Conservation (phyloP, 805 yeast genomes). For the Kodamaea fukazawae region DNA sequence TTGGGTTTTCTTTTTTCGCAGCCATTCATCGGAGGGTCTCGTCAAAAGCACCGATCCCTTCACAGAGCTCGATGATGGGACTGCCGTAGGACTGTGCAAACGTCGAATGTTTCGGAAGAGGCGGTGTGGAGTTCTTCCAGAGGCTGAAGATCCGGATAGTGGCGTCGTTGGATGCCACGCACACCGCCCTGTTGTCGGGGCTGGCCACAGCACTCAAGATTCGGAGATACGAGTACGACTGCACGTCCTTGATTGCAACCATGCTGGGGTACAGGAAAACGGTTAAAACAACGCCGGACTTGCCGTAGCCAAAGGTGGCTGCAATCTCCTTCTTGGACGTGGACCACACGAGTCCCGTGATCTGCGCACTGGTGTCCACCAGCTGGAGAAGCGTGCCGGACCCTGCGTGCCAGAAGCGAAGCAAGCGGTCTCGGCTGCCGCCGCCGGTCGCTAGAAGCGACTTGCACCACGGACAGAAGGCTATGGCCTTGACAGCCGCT, state of each 20-base stretch:
- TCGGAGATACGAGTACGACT: conserved; percentile 51
- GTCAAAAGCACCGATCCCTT: conserved; percentile 7
- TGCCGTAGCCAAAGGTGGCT: conserved; percentile 81
- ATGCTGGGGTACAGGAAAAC: conserved; percentile 70
- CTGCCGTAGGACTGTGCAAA: conserved; percentile 9
- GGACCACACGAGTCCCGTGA: conserved; percentile 82
- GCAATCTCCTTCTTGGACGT: conserved; percentile 57
- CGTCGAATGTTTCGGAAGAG: neutral
- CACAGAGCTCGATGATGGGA: conserved; percentile 11
- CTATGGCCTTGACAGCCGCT: conserved; percentile 88
- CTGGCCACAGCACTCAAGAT: conserved; percentile 66
- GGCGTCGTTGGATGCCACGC: conserved; percentile 77
- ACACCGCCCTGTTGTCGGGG: conserved; percentile 59
- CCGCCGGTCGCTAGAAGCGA: conserved; percentile 86
- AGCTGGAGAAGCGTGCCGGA: conserved; percentile 69
- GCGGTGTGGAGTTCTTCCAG: conserved; percentile 44
- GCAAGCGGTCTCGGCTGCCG: conserved; percentile 76
- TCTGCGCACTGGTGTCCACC: conserved; percentile 62
- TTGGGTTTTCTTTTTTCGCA: too few species aligned
- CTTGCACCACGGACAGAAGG: conserved; percentile 89
- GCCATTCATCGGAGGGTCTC: neutral
- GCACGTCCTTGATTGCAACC: conserved; percentile 46
- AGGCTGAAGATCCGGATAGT: conserved; percentile 71
- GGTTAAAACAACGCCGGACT: conserved; percentile 13
- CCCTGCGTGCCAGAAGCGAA: conserved; percentile 82